Evolutionary conservation across 306 rosid species (phyloP), one percentile per base, ranked within the genome.

Genomic region (Quercus berberidifolia): DNA sequence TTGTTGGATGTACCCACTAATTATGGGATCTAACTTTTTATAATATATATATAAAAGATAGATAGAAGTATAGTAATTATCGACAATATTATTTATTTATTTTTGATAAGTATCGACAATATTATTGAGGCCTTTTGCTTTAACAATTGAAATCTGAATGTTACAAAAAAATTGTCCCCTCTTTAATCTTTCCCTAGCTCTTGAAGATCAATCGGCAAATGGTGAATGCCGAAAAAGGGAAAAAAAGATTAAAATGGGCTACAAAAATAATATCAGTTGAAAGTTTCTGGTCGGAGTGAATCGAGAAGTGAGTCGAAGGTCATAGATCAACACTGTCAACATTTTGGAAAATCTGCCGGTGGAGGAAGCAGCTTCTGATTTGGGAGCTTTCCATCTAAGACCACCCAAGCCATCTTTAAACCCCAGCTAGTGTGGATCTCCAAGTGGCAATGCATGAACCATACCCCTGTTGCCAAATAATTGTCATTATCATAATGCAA

Each of bases 361-460:
- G 70, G 70, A 30, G 35, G 43, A 64, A 64, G 70, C 43, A 64
- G 70, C 70, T 64, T 64, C 70, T 64, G 70, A 64, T 64, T 64
- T 3, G 70, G 70, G 31, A 64, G 70, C 70, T 64, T 64, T 64
- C 46, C 70, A 64, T 64, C 46, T 64, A 64, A 19, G 20, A 64
- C 70, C 43, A 64, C 30, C 70, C 70, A 64, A 64, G 43, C 70
- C 70, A 64, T 64, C 43, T 19, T 64, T 21, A 64, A 64, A 23
- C 70, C 70, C 70, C 70, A 64, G 12, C 70, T 64, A 11, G 70
- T 28, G 21, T 64, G 70, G 70, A 64, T 64, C 46, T 64, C 70
- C 70, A 64, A 38, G 43, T 64, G 70, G 70, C 70, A 64, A 28
- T 64, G 70, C 70, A 64, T 28, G 70, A 64, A 64, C 70, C 70